Conservation (phyloP, 345 rosid genomes). For the Hypericum androsaemum region DNA sequence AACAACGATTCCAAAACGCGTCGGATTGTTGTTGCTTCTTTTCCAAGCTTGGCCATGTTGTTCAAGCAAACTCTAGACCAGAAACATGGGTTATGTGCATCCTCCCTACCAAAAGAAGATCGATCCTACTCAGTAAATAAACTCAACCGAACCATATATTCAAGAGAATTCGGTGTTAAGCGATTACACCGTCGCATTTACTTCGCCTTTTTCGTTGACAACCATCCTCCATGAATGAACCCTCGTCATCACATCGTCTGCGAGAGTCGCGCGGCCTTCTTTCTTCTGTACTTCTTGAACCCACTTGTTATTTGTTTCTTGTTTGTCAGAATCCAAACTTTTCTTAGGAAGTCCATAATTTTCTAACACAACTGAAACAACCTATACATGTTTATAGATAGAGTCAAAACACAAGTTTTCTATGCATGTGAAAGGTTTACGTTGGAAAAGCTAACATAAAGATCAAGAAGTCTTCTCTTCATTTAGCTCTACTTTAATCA, state of each 20-base stretch:
- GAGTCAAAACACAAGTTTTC: not conserved
- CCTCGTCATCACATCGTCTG: conserved; percentile 29
- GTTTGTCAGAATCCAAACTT: conserved; percentile 19
- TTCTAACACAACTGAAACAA: conserved; percentile 83
- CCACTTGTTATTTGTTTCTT: conserved; percentile 43
- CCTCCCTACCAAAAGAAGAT: conserved; percentile 45
- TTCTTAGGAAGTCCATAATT: conserved; percentile 44
- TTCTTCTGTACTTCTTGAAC: conserved; percentile 66
- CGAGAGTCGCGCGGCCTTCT: conserved; percentile 48
- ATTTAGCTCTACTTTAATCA: too few species aligned
- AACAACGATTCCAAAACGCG: conserved; percentile 86
- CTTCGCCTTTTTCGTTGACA: conserved; percentile 76
- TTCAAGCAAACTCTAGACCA: conserved; percentile 91
- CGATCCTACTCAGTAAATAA: conserved; percentile 9
- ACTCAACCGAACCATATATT: conserved; percentile 4
- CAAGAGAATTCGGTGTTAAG: conserved; percentile 15
- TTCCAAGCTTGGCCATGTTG: conserved; percentile 90
- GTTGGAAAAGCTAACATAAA: not conserved
- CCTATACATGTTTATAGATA: conserved; percentile 31
- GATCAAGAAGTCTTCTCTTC: too few species aligned
- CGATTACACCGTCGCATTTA: conserved; percentile 53
- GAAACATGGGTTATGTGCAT: conserved; percentile 64
- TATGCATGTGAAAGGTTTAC: not conserved
- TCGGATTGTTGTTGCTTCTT: conserved; percentile 82
- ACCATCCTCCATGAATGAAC: conserved; percentile 68